A percentile compares a stretch with the other conserved stretches of the same genome.
Conservation (phyloP, 352 stramenopile genomes). For the Globisporangium cylindrosporum region DNA sequence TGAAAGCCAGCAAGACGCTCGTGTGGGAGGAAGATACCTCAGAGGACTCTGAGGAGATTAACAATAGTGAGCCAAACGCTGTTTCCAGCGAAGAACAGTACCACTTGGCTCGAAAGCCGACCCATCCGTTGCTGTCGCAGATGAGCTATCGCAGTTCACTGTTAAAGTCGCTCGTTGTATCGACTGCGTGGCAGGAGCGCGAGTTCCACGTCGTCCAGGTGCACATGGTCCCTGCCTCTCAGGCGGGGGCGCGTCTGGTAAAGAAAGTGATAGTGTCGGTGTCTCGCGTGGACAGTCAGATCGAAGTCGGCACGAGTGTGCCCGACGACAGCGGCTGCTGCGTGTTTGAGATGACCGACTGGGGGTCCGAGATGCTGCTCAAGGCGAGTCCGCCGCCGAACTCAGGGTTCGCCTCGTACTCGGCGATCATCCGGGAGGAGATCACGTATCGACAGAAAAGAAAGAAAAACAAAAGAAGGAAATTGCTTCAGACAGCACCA, state of each 20-base stretch:
- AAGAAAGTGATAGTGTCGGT: slow-evolving; percentile 36
- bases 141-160: background rate
- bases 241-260: slow-evolving; percentile 21
- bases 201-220: slow-evolving; percentile 40
- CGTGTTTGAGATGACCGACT: slow-evolving; percentile 61
- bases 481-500: too few species aligned
- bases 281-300: slow-evolving; percentile 31
- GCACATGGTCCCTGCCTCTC: slow-evolving; percentile 39
- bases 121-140: slow-evolving; percentile 1
- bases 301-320: slow-evolving; percentile 27
- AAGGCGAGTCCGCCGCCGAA: slow-evolving; percentile 16
- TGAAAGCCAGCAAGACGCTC: slow-evolving; percentile 24
- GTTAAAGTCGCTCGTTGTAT: slow-evolving; percentile 6
- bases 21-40: background rate
- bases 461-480: background rate
- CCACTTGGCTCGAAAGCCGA: background rate
- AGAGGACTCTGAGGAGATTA: background rate
- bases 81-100: background rate
- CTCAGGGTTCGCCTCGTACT: slow-evolving; percentile 33
- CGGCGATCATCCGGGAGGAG: slow-evolving; percentile 25
- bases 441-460: slow-evolving; percentile 9
- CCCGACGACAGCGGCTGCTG: slow-evolving; percentile 47
- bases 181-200: slow-evolving; percentile 34
- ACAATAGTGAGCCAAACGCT: background rate
- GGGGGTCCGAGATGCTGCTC: slow-evolving; percentile 45